Base-by-base conservation (phyloP, 2,329 filamentous ascomycete genomes). In the Capronia epimyces region DNA sequence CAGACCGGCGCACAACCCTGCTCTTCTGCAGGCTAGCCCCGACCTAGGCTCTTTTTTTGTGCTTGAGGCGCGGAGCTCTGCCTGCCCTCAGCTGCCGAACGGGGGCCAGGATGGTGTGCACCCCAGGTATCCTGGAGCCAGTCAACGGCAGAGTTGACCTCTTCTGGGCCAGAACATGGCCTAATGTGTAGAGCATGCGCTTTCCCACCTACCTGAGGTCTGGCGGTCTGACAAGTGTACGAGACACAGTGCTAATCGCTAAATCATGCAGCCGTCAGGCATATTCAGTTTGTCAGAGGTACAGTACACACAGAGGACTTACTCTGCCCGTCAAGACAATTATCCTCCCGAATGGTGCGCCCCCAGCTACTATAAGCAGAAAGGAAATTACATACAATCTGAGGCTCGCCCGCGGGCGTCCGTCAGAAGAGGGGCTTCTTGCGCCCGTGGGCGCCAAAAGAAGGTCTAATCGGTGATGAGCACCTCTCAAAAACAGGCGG, bases 21-120 rank as follows among this genome's bases (percentile, higher is more conserved):
- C 51, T 37, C 24, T 46, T 12, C 43, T 51, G 54, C 51, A 57
- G 40, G 51, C 50, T 46, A 44, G 53, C 42, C 46, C 16, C 46
- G 43, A 41, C 43, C 51, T 53, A 51, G 50, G 45, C 49, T 45
- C 34, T 32, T 36, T 39, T 27, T 4, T 27, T 24, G 16, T 42
- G 12, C 20, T 42, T 27, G 39, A 24, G 24, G 6, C 12, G 15
- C 7, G 13, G 7, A 37, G 18, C 34, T 37, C 39, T 27, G 39
- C 21, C 21, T 20, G 24, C 21, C 39, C 18, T 37, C 34, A 37
- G 16, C 18, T 37, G 31, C 44, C 34, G 32, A 46, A 9, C 25
- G 25, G 3, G 6, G 29, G 7, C 7, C 29, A n/a, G 7, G 12
- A 37, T 20, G 34, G 34, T 18, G 34, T 37, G 34, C 34, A 3